A percentile compares a stretch with the other conserved stretches of the same genome.
Evolutionary conservation across 2,329 filamentous ascomycete genomes (phyloP).

Genomic region (Rasamsonia emersonii): DNA sequence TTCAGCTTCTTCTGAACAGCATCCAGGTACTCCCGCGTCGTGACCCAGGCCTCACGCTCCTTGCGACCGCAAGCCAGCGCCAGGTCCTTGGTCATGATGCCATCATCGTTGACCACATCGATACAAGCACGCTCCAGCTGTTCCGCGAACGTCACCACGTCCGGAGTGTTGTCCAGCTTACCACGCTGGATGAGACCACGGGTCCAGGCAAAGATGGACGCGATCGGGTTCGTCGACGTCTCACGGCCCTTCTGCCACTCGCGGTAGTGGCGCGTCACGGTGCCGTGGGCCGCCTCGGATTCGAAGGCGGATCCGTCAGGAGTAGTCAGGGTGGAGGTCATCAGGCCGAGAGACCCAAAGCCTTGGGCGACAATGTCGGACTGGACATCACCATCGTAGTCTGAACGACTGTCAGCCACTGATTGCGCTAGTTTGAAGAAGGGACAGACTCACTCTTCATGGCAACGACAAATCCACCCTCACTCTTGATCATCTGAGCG

Average conservation of each 20-base stretch:
- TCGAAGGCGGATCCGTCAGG: slow-evolving; percentile 96
- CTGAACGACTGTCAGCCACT: slow-evolving; percentile 36
- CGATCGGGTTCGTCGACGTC: slow-evolving; percentile 97
- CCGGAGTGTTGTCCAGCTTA: slow-evolving; percentile 84
- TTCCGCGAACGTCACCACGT: slow-evolving; percentile 85
- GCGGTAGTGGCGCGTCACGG: slow-evolving; percentile 95
- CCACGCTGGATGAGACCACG: slow-evolving; percentile 88
- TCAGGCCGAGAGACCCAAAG: slow-evolving; percentile 94
- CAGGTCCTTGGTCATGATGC: slow-evolving; percentile 98
- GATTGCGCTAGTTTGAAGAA: slow-evolving; percentile 7
- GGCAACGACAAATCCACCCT: slow-evolving; percentile 92
- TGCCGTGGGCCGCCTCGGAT: slow-evolving; percentile 95
- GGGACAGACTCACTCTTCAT: slow-evolving; percentile 72
- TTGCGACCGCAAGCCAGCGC: slow-evolving; percentile 91
- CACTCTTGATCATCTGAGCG: slow-evolving; percentile 99
- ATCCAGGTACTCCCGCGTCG: slow-evolving; percentile 81
- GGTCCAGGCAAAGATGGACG: slow-evolving; percentile 98
- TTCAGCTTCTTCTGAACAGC: slow-evolving; percentile 89
- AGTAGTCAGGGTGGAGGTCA: slow-evolving; percentile 96
- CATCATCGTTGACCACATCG: slow-evolving; percentile 86
- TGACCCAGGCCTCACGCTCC: slow-evolving; percentile 76
- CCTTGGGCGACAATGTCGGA: slow-evolving; percentile 97
- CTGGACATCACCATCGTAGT: slow-evolving; percentile 98
- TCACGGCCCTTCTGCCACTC: slow-evolving; percentile 97
- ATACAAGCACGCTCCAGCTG: slow-evolving; percentile 86